Percentiles rank a stretch among this genome's conserved stretches.
phyloP scores from a whole-genome alignment of 495 filamentous ascomycete genomes.

The Aspergillus conjunctus region DNA sequence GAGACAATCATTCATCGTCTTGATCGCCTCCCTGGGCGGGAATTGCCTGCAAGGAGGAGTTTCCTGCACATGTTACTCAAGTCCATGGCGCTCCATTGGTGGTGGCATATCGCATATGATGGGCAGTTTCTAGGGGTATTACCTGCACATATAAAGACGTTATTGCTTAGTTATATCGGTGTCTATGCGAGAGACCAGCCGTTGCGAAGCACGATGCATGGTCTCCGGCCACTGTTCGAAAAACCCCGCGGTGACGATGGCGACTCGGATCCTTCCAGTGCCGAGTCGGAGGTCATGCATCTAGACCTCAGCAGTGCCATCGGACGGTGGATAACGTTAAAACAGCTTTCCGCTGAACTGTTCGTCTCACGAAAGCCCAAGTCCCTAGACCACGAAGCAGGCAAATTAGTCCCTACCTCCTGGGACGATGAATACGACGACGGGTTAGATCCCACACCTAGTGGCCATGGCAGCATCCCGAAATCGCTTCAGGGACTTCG shows the following conservation, averaged over 20 bases:
- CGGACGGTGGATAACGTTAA: constrained; percentile 59
- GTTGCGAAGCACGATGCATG: constrained; percentile 27
- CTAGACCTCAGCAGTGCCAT: constrained; percentile 68
- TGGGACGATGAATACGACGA: constrained; percentile 41
- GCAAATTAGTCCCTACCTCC: constrained; percentile 36
- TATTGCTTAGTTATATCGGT: constrained; percentile 65
- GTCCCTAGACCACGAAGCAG: constrained; percentile 11
- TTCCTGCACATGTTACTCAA: constrained; percentile 61
- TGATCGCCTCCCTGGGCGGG: constrained; percentile 46
- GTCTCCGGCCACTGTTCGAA: constrained; percentile 37
- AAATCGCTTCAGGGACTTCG: constrained; percentile 44
- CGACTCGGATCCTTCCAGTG: constrained; percentile 26
- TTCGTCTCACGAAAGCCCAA: constrained; percentile 34
- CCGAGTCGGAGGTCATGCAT: constrained; percentile 55
- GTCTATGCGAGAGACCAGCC: constrained; percentile 48
- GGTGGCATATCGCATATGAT: constrained; percentile 66
- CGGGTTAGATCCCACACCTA: constrained; percentile 40
- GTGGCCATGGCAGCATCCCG: constrained; percentile 29
- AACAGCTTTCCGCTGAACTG: constrained; percentile 58
- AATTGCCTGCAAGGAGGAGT: constrained; percentile 48
- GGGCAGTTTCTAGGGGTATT: constrained; percentile 65
- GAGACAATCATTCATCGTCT: constrained; percentile 36
- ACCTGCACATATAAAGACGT: constrained; percentile 60
- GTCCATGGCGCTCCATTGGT: constrained; percentile 68
- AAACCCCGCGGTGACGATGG: constrained; percentile 18